Percentiles rank a stretch among this genome's conserved stretches.
Conservation (phyloP, 495 filamentous ascomycete genomes). For the Lepidopterella palustris region DNA sequence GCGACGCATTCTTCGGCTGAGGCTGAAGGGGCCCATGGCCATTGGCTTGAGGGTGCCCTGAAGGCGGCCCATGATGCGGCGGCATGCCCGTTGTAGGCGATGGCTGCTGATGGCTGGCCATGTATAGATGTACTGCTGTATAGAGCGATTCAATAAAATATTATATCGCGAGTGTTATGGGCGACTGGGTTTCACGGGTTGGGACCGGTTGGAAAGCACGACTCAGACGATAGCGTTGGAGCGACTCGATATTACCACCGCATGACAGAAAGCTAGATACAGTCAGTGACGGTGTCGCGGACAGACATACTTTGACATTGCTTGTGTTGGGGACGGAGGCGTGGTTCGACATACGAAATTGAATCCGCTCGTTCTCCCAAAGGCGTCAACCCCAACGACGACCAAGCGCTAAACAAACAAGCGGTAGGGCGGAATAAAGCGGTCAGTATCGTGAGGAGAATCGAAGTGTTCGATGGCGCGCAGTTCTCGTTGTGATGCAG, state of each 20-base stretch:
- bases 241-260: not conserved
- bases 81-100: constrained; percentile 30
- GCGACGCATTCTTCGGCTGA: constrained; percentile 49
- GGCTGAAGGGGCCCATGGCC: constrained; percentile 41
- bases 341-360: not conserved
- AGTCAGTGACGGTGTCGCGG: not conserved
- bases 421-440: not conserved
- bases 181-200: not conserved
- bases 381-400: not conserved
- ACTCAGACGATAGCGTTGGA: not conserved
- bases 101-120: constrained; percentile 31
- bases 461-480: not conserved
- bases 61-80: constrained; percentile 28
- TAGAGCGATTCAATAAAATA: not conserved
- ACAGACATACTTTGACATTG: not conserved
- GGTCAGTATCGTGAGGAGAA: not conserved
- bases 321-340: not conserved
- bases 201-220: not conserved
- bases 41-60: constrained; percentile 27
- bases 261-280: not conserved
- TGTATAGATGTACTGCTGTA: not conserved
- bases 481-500: not conserved
- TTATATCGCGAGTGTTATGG: not conserved
- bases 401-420: not conserved
- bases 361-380: not conserved